Conservation (phyloP, 2,329 filamentous ascomycete species). For the Metarhizium humberi region DNA sequence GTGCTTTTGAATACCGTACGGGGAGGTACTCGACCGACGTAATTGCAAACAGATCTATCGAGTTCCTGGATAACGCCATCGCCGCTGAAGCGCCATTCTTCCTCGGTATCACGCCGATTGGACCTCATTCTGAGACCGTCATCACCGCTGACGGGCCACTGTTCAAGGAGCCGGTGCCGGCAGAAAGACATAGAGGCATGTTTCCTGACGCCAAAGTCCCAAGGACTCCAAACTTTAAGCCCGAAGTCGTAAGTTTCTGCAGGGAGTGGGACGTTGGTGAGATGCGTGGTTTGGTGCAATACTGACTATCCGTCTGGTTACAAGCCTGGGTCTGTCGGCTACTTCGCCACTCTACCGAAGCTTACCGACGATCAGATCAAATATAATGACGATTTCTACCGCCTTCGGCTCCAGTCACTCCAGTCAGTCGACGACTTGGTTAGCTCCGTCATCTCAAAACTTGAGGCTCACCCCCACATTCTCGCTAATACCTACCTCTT, state of each 20-base stretch:
- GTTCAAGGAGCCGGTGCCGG: slow-evolving; percentile 43
- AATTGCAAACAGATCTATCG: slow-evolving; percentile 46
- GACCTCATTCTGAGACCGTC: slow-evolving; percentile 57
- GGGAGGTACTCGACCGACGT: slow-evolving; percentile 42
- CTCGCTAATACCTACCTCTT: slow-evolving; percentile 53
- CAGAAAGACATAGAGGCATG: slow-evolving; percentile 50
- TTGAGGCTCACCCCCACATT: slow-evolving; percentile 40
- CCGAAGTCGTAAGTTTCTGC: no score
- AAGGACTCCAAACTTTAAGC: slow-evolving; percentile 56
- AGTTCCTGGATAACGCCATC: slow-evolving; percentile 52
- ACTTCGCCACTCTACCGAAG: slow-evolving; percentile 31
- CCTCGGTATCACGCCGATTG: slow-evolving; percentile 54
- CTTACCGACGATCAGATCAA: slow-evolving; percentile 32
- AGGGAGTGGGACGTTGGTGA: no score
- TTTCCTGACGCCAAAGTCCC: slow-evolving; percentile 53
- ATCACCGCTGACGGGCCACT: slow-evolving; percentile 1
- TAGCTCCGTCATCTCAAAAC: slow-evolving; percentile 31
- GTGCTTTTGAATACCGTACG: slow-evolving; percentile 17
- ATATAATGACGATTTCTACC: slow-evolving; percentile 42
- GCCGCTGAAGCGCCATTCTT: slow-evolving; percentile 52
- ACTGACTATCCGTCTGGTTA: background rate
- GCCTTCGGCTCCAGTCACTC: slow-evolving; percentile 38
- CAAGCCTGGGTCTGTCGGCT: slow-evolving; percentile 28
- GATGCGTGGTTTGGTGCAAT: no score
- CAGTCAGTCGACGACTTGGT: slow-evolving; percentile 48